Conservation (phyloP, 495 filamentous ascomycete genomes). For the Penicillium desertorum region DNA sequence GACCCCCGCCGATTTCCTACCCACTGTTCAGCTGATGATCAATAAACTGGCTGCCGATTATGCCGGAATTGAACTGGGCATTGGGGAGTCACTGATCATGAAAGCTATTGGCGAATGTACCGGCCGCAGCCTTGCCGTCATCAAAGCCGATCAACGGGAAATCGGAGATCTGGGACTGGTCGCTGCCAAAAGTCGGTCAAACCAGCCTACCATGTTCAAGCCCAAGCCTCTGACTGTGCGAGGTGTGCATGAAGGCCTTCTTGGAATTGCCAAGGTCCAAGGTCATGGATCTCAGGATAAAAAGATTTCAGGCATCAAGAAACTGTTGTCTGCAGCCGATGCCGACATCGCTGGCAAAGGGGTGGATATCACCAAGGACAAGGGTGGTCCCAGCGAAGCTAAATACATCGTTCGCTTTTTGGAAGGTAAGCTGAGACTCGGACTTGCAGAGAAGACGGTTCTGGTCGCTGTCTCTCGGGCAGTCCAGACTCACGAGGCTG, state of each 20-base stretch:
- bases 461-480: slow-evolving; percentile 87
- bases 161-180: slow-evolving; percentile 95
- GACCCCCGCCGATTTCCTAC: slow-evolving; percentile 82
- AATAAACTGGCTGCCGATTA: slow-evolving; percentile 98
- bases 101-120: slow-evolving; percentile 95
- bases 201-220: slow-evolving; percentile 96
- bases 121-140: slow-evolving; percentile 78
- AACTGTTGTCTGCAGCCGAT: slow-evolving; percentile 85
- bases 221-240: slow-evolving; percentile 85
- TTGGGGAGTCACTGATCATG: slow-evolving; percentile 97
- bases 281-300: slow-evolving; percentile 86
- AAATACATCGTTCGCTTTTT: slow-evolving; percentile 91
- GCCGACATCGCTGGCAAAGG: slow-evolving; percentile 62
- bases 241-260: slow-evolving; percentile 83
- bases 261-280: slow-evolving; percentile 81
- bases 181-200: slow-evolving; percentile 88
- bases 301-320: slow-evolving; percentile 94
- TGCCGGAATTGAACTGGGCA: slow-evolving; percentile 91
- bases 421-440: slow-evolving; percentile 89
- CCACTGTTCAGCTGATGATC: slow-evolving; percentile 91
- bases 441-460: slow-evolving; percentile 88
- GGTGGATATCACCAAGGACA: slow-evolving; percentile 86
- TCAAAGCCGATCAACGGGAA: slow-evolving; percentile 92
- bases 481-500: slow-evolving; percentile 76
- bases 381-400: slow-evolving; percentile 90